A percentile compares a stretch with the other conserved stretches of the same genome.
Evolutionary conservation across 2,329 filamentous ascomycete species (phyloP).

Genomic region (Elsinoe perseae): DNA sequence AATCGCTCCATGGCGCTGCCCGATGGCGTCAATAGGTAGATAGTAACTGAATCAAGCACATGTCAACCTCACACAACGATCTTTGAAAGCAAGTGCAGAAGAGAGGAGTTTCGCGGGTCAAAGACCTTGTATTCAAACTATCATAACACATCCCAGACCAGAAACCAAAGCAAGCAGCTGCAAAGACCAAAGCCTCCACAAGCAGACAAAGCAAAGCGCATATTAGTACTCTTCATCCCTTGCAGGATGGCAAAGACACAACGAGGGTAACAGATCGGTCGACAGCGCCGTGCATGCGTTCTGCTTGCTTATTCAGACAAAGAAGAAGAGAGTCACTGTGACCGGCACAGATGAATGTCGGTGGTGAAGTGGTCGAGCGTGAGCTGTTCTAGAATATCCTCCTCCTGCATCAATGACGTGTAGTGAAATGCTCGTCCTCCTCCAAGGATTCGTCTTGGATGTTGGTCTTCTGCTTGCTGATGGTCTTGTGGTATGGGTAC

Average conservation of each 20-base stretch:
- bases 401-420: background rate
- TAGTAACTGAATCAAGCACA: no score
- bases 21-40: background rate
- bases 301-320: background rate
- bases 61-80: no score
- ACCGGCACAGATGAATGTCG: slow-evolving; percentile 1
- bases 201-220: background rate
- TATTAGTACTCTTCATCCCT: background rate
- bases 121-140: background rate
- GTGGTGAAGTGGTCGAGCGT: background rate
- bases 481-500: background rate
- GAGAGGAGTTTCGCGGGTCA: no score
- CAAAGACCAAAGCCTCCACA: background rate
- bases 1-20: background rate
- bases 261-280: background rate
- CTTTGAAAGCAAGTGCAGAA: no score
- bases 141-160: background rate
- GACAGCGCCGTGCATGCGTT: background rate
- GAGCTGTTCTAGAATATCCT: background rate
- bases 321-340: background rate
- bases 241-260: background rate
- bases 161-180: background rate
- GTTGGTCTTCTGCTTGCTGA: slow-evolving; percentile 1
- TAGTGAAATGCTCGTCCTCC: background rate
- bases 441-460: background rate